Conservation (phyloP, 768 basidiomycete genomes). For the Pisolithus tinctorius region DNA sequence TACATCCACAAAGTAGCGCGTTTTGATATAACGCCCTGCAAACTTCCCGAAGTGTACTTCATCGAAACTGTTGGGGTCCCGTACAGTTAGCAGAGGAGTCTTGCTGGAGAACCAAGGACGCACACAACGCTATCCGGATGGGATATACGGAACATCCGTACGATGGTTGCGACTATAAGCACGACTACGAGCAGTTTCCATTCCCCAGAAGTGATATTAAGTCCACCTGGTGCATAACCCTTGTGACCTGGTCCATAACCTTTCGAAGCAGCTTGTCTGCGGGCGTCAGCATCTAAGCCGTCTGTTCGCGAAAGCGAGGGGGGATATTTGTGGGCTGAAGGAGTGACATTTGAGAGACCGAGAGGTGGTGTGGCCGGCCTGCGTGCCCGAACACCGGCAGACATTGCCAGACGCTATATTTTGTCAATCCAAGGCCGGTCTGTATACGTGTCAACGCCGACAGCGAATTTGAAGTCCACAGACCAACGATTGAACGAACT, state of each 20-base stretch:
- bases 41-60: constrained; percentile 99
- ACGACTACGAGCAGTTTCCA: constrained; percentile 67
- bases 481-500: no score
- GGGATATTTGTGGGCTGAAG: constrained; percentile 50
- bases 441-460: neutral
- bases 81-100: neutral
- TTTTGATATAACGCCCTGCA: constrained; percentile 89
- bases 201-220: constrained; percentile 63
- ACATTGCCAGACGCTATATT: constrained; percentile 23
- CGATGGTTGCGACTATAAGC: constrained; percentile 62
- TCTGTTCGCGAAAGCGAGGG: constrained; percentile 45
- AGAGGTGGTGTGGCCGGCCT: constrained; percentile 65
- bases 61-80: constrained; percentile 62
- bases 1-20: constrained; percentile 88
- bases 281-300: constrained; percentile 68
- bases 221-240: constrained; percentile 48
- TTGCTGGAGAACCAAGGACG: constrained; percentile 26
- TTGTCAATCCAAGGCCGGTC: neutral
- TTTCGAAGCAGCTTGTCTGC: constrained; percentile 62
- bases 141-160: constrained; percentile 82
- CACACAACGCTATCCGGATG: constrained; percentile 90
- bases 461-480: neutral
- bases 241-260: constrained; percentile 49
- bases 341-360: constrained; percentile 30
- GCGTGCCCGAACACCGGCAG: constrained; percentile 52